Conservation (phyloP, 1,139 yeast genomes). For the Pichiaceae sp. region DNA sequence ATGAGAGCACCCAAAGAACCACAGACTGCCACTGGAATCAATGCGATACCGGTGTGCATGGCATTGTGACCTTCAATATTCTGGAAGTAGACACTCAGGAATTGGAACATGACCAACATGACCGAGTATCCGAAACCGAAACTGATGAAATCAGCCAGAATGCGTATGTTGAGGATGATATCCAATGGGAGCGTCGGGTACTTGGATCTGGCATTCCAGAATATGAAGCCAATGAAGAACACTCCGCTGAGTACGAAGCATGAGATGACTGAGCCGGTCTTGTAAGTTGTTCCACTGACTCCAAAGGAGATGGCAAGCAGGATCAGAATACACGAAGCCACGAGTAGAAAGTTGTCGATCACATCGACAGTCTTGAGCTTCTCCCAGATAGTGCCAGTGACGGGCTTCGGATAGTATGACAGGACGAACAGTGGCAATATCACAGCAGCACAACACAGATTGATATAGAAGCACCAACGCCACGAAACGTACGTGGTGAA, state of each 20-base stretch:
- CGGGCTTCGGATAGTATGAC: conserved; percentile 38
- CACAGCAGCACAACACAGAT: conserved; percentile 58
- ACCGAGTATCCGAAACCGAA: neutral
- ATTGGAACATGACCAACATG: neutral
- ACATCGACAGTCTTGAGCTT: conserved; percentile 41
- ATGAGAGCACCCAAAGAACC: neutral
- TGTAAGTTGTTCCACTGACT: conserved; percentile 33
- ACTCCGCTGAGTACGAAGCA: conserved; percentile 49
- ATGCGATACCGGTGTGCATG: conserved; percentile 48
- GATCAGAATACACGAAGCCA: conserved; percentile 34
- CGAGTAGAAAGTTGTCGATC: conserved; percentile 35
- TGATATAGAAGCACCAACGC: conserved; percentile 77
- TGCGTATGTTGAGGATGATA: conserved; percentile 20
- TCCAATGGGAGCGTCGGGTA: conserved; percentile 40
- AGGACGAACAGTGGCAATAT: conserved; percentile 37
- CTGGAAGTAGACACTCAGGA: conserved; percentile 44
- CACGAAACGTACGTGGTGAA: conserved; percentile 44
- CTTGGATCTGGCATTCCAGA: conserved; percentile 42
- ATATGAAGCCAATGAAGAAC: conserved; percentile 29
- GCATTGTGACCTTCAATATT: conserved; percentile 39
- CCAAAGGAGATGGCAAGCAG: conserved; percentile 48
- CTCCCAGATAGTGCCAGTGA: conserved; percentile 17
- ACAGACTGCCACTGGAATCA: conserved; percentile 32
- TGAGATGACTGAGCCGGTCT: conserved; percentile 46
- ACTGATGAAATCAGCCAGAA: neutral